Base-by-base conservation (phyloP, 768 basidiomycete genomes). In the Lactifluus echinatus region DNA sequence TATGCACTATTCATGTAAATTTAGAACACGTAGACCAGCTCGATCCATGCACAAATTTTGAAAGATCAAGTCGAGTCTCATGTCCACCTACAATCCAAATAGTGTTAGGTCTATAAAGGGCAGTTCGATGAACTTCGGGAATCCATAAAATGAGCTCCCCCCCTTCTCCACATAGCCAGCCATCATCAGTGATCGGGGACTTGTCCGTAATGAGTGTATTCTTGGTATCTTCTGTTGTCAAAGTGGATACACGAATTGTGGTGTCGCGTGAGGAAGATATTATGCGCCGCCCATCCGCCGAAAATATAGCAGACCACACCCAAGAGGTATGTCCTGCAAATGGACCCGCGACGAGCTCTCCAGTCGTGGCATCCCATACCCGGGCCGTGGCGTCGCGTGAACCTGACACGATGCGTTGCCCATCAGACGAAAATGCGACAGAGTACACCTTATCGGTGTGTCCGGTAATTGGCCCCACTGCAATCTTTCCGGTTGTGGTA, bases 121-220 rank as follows among this genome's bases (percentile, higher is more conserved):
- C n/a, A 71, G 73, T 33, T 36, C 50, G n/a, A 15, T 48, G 49
- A 64, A 62, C 6, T 57, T 59, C n/a, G 58, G 14, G 19, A 61
- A 12, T 12, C 31, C 10, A 15, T 54, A 19, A 15, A 40, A 17
- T 31, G 60, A 29, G 23, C 21, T 39, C 39, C 8, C 17, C 29
- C 5, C 31, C 12, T 14, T 52, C 10, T 6, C 19, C 8, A 14
- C 17, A 28, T 52, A 15, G 51, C 56, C 31, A 31, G 10, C 31
- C 31, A 31, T 31, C 31, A 53, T 36, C 74, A 67, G 59, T 74
- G 72, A 5, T 73, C 74, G 5, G 71, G 72, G 66, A 74, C 72
- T 66, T 76, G 75, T 8, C 72, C 72, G 0, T 72, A 74, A 2
- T 15, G 10, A 31, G 31, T 31, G 5, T 31, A 10, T 31, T 31